Evolutionary conservation across 2,329 filamentous ascomycete species (phyloP).

Genomic region (Fusarium musae): DNA sequence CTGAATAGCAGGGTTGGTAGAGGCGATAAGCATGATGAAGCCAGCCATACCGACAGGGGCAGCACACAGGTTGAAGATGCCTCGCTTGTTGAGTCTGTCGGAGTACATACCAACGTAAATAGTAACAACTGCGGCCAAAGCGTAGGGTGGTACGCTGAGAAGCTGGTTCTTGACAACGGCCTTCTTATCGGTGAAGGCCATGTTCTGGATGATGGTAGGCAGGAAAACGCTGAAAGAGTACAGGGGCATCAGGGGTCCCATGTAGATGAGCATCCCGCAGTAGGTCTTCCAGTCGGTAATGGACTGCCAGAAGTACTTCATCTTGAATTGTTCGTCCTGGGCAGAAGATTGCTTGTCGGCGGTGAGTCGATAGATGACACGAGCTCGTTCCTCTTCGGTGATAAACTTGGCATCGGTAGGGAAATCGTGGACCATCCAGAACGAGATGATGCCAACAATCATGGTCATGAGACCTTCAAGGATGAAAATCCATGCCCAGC

Average conservation of each 20-base stretch:
- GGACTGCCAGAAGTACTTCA: slow-evolving; percentile 76
- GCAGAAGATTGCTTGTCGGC: slow-evolving; percentile 80
- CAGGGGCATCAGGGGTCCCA: slow-evolving; percentile 77
- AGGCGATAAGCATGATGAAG: slow-evolving; percentile 81
- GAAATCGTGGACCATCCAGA: slow-evolving; percentile 86
- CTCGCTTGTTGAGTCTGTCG: slow-evolving; percentile 77
- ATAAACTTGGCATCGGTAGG: slow-evolving; percentile 82
- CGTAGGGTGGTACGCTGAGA: slow-evolving; percentile 60
- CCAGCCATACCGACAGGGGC: slow-evolving; percentile 78
- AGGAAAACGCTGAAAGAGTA: slow-evolving; percentile 84
- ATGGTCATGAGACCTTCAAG: slow-evolving; percentile 78
- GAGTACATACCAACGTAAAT: slow-evolving; percentile 70
- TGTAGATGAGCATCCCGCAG: slow-evolving; percentile 78
- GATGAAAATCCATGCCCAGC: slow-evolving; percentile 76
- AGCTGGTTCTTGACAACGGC: slow-evolving; percentile 53
- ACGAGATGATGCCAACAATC: slow-evolving; percentile 73
- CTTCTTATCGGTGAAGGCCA: slow-evolving; percentile 54
- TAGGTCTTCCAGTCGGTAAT: slow-evolving; percentile 89
- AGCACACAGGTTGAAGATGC: slow-evolving; percentile 80
- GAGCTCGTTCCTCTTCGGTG: slow-evolving; percentile 72
- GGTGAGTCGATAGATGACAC: slow-evolving; percentile 77
- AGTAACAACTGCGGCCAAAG: slow-evolving; percentile 51
- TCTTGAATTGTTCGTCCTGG: slow-evolving; percentile 78
- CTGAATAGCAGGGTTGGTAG: slow-evolving; percentile 71
- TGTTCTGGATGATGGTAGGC: slow-evolving; percentile 76